phyloP scores from a whole-genome alignment of 495 filamentous ascomycete species.

The Tuber aestivum region DNA sequence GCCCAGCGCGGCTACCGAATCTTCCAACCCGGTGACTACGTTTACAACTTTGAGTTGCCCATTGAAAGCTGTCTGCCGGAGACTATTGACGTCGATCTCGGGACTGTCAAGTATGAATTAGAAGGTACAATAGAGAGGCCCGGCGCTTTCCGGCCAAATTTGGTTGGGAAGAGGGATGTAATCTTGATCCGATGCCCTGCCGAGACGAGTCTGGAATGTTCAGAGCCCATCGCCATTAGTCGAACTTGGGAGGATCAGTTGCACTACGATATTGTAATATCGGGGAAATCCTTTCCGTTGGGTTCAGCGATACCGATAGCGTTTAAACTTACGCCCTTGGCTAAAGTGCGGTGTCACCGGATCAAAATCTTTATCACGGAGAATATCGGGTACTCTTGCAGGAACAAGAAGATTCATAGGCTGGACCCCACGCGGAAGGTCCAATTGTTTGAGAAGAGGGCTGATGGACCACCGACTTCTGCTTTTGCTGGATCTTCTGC shows the following conservation, averaged over 20 bases:
- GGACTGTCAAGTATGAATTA: constrained; percentile 80
- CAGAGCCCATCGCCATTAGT: constrained; percentile 95
- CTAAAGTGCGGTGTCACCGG: constrained; percentile 93
- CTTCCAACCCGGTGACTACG: constrained; percentile 84
- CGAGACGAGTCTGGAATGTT: constrained; percentile 85
- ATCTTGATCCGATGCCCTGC: constrained; percentile 80
- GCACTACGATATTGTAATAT: constrained; percentile 98
- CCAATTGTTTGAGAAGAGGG: constrained; percentile 81
- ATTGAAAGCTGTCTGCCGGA: constrained; percentile 89
- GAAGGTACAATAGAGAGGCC: constrained; percentile 83
- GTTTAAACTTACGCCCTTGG: constrained; percentile 91
- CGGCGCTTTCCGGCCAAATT: constrained; percentile 86
- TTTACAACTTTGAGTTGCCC: constrained; percentile 91
- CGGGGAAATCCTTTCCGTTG: constrained; percentile 94
- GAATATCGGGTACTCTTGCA: constrained; percentile 87
- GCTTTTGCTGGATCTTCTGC: constrained; percentile 75
- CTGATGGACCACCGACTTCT: constrained; percentile 70
- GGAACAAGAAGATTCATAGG: constrained; percentile 78
- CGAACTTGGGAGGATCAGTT: constrained; percentile 97
- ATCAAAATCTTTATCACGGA: constrained; percentile 95
- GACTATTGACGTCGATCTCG: constrained; percentile 83
- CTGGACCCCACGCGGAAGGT: constrained; percentile 81
- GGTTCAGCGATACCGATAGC: constrained; percentile 91
- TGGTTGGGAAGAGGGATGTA: constrained; percentile 78
- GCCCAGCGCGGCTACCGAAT: constrained; percentile 83